Evolutionary conservation across 1,284 basidiomycete genomes (phyloP).

Genomic region (Cutaneotrichosporon cutaneum): DNA sequence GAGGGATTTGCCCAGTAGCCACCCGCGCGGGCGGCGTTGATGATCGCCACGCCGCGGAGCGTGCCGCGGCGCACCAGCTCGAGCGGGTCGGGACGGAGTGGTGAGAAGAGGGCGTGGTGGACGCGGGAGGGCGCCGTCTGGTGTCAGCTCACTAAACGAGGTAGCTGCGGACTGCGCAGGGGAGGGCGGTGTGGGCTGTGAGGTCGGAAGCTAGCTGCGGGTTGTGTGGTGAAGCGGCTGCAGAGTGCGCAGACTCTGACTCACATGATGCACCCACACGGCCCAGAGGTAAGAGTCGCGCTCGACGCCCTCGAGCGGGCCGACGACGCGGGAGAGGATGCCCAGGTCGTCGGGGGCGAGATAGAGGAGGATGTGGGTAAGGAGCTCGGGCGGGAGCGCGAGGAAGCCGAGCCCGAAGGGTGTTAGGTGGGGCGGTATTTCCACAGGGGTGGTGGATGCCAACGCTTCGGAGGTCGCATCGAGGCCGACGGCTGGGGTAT

Average conservation of each 20-base stretch:
- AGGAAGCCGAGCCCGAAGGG: conserved; percentile 24
- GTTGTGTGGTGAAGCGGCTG: background rate
- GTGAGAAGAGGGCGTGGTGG: conserved; percentile 28
- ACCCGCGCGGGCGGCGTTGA: conserved; percentile 20
- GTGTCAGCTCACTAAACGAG: background rate
- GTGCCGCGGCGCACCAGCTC: conserved; percentile 33
- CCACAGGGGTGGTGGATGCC: background rate
- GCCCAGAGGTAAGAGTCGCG: conserved; percentile 25
- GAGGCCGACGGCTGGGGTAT: background rate
- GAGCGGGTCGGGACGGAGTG: conserved; percentile 26
- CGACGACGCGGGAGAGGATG: conserved; percentile 27
- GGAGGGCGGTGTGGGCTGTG: background rate
- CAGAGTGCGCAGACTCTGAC: background rate
- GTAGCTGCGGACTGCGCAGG: background rate
- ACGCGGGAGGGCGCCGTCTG: conserved; percentile 29
- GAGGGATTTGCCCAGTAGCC: conserved; percentile 29
- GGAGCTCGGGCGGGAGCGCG: conserved; percentile 28
- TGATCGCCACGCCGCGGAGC: conserved; percentile 28
- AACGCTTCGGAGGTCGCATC: too few species aligned
- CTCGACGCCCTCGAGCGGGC: conserved; percentile 27
- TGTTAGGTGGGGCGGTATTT: background rate
- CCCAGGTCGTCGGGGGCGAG: conserved; percentile 33
- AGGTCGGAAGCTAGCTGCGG: background rate
- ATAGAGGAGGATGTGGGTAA: conserved; percentile 29
- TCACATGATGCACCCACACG: conserved; percentile 26